phyloP scores from a whole-genome alignment of 2,329 filamentous ascomycete species.

The Cladophialophora exuberans region DNA sequence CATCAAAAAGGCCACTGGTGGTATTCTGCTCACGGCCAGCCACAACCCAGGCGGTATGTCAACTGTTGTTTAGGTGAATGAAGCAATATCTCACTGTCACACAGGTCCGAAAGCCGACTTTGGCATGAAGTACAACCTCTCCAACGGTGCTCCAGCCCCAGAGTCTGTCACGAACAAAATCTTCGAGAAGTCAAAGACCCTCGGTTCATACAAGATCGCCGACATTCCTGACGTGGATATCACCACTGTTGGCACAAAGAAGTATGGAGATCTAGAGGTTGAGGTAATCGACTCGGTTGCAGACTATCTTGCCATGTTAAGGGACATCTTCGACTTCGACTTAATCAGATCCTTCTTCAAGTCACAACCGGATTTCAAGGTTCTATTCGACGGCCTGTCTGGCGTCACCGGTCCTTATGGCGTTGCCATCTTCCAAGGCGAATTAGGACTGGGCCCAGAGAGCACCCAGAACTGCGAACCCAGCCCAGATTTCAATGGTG shows the following conservation, averaged over 20 bases:
- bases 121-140: conserved; percentile 99
- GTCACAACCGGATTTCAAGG: conserved; percentile 87
- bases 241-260: conserved; percentile 77
- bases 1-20: conserved; percentile 91
- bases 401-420: conserved; percentile 97
- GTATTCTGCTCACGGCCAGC: conserved; percentile 93
- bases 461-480: conserved; percentile 91
- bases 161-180: conserved; percentile 99
- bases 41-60: conserved; percentile 93
- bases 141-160: conserved; percentile 93
- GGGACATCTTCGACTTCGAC: conserved; percentile 97
- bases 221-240: conserved; percentile 87
- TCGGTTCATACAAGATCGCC: conserved; percentile 90
- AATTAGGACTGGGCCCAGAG: conserved; percentile 77
- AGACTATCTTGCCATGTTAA: conserved; percentile 93
- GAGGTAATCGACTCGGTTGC: conserved; percentile 92
- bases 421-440: conserved; percentile 89
- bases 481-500: conserved; percentile 92
- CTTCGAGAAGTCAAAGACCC: conserved; percentile 84
- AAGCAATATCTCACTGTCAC: conserved; percentile 15
- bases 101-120: conserved; percentile 91
- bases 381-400: conserved; percentile 91
- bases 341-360: conserved; percentile 93
- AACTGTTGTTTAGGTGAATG: neutral
- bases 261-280: conserved; percentile 84